Evolutionary conservation across 2,329 filamentous ascomycete genomes (phyloP).

Genomic region (Cercospora nicotianae): DNA sequence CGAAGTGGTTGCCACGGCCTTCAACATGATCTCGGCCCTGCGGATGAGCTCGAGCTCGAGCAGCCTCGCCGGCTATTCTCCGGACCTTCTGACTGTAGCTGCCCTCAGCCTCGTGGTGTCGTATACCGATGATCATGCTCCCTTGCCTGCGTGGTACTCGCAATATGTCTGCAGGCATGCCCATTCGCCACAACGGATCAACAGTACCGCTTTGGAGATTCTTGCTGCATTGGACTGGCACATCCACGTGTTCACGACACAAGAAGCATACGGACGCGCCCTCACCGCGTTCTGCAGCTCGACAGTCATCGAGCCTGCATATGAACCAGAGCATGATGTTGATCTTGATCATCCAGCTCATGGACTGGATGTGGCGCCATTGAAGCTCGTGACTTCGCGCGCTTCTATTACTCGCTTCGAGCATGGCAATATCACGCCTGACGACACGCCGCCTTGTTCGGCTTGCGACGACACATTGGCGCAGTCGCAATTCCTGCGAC

Average conservation of each 20-base stretch:
- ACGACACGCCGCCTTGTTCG: neutral
- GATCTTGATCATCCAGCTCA: neutral
- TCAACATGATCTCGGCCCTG: slow-evolving; percentile 34
- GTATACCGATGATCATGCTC: slow-evolving; percentile 34
- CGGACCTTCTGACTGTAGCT: slow-evolving; percentile 31
- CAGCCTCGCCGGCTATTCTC: slow-evolving; percentile 9
- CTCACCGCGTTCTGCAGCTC: slow-evolving; percentile 11
- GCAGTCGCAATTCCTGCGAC: neutral
- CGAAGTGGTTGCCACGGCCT: slow-evolving; percentile 34
- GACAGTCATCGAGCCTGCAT: neutral
- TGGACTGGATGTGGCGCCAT: neutral
- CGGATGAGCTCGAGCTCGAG: neutral
- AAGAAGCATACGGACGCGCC: slow-evolving; percentile 17
- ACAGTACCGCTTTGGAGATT: slow-evolving; percentile 24
- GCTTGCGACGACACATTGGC: neutral
- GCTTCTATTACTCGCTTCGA: neutral
- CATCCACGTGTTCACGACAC: slow-evolving; percentile 26
- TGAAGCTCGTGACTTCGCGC: slow-evolving; percentile 5
- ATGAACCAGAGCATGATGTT: neutral
- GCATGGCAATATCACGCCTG: slow-evolving; percentile 1
- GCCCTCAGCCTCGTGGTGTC: slow-evolving; percentile 33
- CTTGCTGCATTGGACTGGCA: slow-evolving; percentile 33
- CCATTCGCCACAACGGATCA: slow-evolving; percentile 25
- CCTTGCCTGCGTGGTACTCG: slow-evolving; percentile 29
- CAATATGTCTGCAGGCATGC: slow-evolving; percentile 25